Evolutionary conservation across 1,284 basidiomycete genomes (phyloP).

Genomic region (Flammula alnicola): DNA sequence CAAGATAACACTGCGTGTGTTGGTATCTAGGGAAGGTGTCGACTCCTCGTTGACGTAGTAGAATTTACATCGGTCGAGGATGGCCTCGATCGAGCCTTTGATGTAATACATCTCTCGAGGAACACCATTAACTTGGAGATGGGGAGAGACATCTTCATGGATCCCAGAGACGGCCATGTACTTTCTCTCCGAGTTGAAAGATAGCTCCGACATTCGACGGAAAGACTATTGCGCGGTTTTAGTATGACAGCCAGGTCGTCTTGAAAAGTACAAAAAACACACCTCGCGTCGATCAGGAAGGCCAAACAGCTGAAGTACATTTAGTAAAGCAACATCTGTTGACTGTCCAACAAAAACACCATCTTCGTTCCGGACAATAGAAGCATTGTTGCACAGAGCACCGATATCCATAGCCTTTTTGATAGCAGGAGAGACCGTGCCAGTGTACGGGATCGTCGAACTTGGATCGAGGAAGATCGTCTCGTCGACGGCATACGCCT

Average conservation of each 20-base stretch:
- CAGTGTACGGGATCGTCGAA: constrained; percentile 34
- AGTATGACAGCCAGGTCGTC: no score
- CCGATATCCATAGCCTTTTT: constrained; percentile 69
- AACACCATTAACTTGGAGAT: constrained; percentile 41
- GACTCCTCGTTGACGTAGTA: constrained; percentile 89
- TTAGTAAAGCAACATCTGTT: constrained; percentile 92
- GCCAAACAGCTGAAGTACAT: constrained; percentile 76
- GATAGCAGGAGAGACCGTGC: constrained; percentile 56
- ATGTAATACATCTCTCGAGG: constrained; percentile 83
- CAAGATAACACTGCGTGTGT: constrained; percentile 68
- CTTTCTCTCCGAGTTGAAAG: constrained; percentile 94
- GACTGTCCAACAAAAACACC: constrained; percentile 86
- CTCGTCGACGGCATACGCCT: constrained; percentile 89
- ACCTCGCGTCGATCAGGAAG: constrained; percentile 75
- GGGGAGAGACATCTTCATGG: constrained; percentile 41
- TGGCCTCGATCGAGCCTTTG: constrained; percentile 91
- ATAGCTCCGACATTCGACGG: constrained; percentile 76
- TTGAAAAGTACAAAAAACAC: constrained; percentile 35
- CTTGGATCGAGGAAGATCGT: constrained; percentile 67
- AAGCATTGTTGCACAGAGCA: constrained; percentile 77
- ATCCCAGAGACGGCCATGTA: constrained; percentile 89
- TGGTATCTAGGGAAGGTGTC: constrained; percentile 75
- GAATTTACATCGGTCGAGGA: constrained; percentile 84
- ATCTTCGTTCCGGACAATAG: constrained; percentile 65
- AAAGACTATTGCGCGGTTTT: no score